Evolutionary conservation across 805 yeast genomes (phyloP).

Genomic region (Starmerella tilneyi): DNA sequence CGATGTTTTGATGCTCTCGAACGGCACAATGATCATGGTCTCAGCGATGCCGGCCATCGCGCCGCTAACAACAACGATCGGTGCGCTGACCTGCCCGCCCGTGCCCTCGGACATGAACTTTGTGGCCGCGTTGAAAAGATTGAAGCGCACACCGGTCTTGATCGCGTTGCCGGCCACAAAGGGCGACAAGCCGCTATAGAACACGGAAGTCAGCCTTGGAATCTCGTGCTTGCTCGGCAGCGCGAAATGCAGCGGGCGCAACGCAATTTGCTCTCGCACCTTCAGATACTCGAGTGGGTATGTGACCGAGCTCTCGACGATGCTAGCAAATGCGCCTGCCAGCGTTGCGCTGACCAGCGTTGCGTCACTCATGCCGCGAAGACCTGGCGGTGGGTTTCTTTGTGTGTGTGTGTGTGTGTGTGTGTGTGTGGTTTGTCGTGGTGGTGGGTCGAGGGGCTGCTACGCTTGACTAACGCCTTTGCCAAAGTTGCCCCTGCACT

Average conservation of each 20-base stretch:
- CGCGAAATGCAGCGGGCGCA: slow-evolving; percentile 18
- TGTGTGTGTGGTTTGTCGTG: too few species aligned
- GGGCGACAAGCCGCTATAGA: slow-evolving; percentile 59
- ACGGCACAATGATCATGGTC: slow-evolving; percentile 68
- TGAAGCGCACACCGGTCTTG: slow-evolving; percentile 64
- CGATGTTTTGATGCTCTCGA: slow-evolving; percentile 68
- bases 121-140: slow-evolving; percentile 64
- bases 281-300: slow-evolving; percentile 37
- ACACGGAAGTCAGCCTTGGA: slow-evolving; percentile 23
- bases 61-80: slow-evolving; percentile 60
- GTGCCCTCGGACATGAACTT: slow-evolving; percentile 46
- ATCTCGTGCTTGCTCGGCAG: slow-evolving; percentile 16
- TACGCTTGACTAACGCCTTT: too few species aligned
- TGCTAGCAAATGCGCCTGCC: slow-evolving; percentile 34
- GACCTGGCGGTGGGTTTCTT: too few species aligned
- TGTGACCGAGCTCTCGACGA: slow-evolving; percentile 32
- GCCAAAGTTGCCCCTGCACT: too few species aligned
- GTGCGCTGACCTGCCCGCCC: slow-evolving; percentile 43
- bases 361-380: slow-evolving; percentile 6
- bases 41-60: slow-evolving; percentile 73
- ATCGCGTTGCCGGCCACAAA: slow-evolving; percentile 61
- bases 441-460: too few species aligned
- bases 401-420: too few species aligned
- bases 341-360: slow-evolving; percentile 30
- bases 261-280: slow-evolving; percentile 31